phyloP scores from a whole-genome alignment of 2,329 filamentous ascomycete genomes.

The Xylariaceae sp. region DNA sequence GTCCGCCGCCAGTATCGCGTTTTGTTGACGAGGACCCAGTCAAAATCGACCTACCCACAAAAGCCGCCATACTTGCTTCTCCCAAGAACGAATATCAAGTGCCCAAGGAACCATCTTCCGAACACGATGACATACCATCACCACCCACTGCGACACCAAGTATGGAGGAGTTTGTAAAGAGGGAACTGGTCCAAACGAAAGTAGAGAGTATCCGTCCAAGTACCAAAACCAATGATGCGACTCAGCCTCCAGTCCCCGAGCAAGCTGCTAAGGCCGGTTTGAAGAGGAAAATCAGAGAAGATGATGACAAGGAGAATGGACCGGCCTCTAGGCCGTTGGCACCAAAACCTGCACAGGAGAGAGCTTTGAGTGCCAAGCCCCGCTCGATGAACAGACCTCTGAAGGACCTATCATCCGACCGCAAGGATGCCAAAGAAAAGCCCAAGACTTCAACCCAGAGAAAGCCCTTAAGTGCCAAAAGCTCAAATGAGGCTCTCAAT shows the following conservation, averaged over 20 bases:
- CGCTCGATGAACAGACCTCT: conserved; percentile 33
- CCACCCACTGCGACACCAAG: conserved; percentile 1
- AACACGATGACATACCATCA: neutral
- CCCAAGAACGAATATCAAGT: neutral
- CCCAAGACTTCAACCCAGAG: conserved; percentile 28
- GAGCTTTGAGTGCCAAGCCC: conserved; percentile 25
- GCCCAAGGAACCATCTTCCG: neutral
- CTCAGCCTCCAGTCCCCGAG: neutral
- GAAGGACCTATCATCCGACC: conserved; percentile 41
- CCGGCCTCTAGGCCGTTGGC: conserved; percentile 28
- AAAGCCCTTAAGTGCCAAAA: conserved; percentile 53
- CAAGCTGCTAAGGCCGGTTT: conserved; percentile 41
- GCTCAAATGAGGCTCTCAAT: conserved; percentile 53
- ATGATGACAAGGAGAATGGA: conserved; percentile 46
- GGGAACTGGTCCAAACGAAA: neutral
- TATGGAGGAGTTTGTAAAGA: conserved; percentile 1
- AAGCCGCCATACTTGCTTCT: conserved; percentile 5
- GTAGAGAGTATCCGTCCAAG: neutral
- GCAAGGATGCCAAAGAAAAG: conserved; percentile 36
- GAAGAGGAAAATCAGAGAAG: conserved; percentile 54
- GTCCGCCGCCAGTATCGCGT: conserved; percentile 56
- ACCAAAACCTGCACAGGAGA: conserved; percentile 26
- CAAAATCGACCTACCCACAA: conserved; percentile 46
- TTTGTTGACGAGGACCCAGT: conserved; percentile 54
- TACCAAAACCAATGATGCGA: neutral